These are phyloP conservation scores for Magnolia changhungtana DNA, from an alignment of 164 flowering plant genomes.

Conservation along the genomic window DNA sequence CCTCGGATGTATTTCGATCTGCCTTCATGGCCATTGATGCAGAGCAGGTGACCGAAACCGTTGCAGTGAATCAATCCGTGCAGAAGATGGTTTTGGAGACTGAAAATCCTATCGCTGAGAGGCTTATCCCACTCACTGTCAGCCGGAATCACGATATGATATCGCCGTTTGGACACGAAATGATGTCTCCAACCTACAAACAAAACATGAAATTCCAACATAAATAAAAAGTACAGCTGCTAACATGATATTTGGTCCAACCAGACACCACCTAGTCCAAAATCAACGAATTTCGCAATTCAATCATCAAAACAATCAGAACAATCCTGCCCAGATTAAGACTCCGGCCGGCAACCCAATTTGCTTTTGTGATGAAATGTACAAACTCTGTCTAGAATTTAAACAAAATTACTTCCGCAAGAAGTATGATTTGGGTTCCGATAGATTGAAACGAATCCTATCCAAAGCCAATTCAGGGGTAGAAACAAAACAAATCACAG, in stretches of 20 bases:
- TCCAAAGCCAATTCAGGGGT: not conserved
- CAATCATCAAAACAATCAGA: not conserved
- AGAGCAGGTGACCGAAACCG: constrained; percentile 75
- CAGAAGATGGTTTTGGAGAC: constrained; percentile 56
- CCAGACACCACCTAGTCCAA: not conserved
- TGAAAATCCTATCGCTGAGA: constrained; percentile 35
- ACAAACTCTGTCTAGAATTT: too few relatives aligned
- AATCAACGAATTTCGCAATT: not conserved
- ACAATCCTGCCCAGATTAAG: not conserved
- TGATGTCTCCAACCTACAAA: constrained; percentile 82
- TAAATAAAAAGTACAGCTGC: not conserved
- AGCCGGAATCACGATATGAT: constrained; percentile 69
- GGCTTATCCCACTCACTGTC: constrained; percentile 60
- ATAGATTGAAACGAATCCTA: too few relatives aligned
- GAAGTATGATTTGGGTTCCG: too few relatives aligned
- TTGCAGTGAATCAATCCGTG: constrained; percentile 82
- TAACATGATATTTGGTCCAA: not conserved
- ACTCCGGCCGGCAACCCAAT: too few relatives aligned
- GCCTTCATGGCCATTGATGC: constrained; percentile 79
- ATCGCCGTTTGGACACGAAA: constrained; percentile 64
- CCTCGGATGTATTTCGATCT: constrained; percentile 67
- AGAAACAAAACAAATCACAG: not conserved
- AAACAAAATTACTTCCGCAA: too few relatives aligned
- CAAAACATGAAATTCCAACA: not conserved
- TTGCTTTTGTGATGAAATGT: too few relatives aligned